phyloP scores from a whole-genome alignment of 441 rosid species.

The Corymbia citriodora region DNA sequence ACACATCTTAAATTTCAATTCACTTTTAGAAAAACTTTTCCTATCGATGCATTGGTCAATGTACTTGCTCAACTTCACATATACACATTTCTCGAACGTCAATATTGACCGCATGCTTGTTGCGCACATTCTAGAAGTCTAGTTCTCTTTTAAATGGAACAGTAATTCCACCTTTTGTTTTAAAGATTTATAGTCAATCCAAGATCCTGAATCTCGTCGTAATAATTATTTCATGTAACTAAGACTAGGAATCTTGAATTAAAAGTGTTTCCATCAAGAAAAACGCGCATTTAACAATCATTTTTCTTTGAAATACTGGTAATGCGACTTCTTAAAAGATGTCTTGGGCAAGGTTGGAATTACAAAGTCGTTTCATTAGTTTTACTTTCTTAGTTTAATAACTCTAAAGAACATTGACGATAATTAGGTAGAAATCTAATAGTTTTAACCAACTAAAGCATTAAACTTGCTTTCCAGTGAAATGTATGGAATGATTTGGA shows the following conservation, averaged over 20 bases:
- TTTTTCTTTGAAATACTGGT: neutral
- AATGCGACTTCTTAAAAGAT: neutral
- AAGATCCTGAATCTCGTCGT: too few species aligned
- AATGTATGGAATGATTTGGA: neutral
- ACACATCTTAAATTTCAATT: accelerated
- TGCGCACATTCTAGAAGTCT: neutral
- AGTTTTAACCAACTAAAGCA: neutral
- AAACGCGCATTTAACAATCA: neutral
- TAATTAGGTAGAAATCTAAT: neutral
- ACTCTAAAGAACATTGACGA: neutral
- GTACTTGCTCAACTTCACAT: neutral
- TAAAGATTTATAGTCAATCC: too few species aligned
- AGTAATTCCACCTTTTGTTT: neutral
- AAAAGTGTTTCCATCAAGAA: too few species aligned
- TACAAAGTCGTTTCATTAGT: neutral
- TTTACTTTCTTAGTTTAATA: neutral
- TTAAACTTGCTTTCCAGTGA: neutral
- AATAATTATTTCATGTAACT: too few species aligned
- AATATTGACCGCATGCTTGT: neutral
- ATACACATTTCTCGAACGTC: too few species aligned
- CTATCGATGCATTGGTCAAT: neutral
- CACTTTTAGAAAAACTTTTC: neutral
- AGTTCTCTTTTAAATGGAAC: neutral
- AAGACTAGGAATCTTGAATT: too few species aligned
- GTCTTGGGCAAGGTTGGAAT: neutral